Conservation (phyloP, 345 rosid genomes). For the Aquilaria yunnanensis region DNA sequence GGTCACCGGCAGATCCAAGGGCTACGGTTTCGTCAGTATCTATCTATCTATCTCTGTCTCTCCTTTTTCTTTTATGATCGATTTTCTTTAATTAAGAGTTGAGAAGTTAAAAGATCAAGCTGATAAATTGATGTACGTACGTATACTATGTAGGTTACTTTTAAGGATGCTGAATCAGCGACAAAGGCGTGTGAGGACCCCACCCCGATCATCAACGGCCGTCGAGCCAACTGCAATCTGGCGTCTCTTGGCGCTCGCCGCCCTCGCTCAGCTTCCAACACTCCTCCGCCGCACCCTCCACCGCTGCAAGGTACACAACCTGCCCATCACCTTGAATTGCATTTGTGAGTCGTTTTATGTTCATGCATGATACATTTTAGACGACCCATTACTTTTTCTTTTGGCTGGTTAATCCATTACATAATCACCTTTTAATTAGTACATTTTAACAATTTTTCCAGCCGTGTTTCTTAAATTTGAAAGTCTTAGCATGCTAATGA, state of each 20-base stretch:
- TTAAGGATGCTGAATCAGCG: conserved; percentile 87
- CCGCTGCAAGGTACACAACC: conserved; percentile 37
- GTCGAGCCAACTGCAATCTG: conserved; percentile 93
- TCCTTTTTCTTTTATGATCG: not conserved
- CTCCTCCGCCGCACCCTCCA: conserved; percentile 32
- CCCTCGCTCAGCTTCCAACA: conserved; percentile 45
- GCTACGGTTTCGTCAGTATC: conserved; percentile 81
- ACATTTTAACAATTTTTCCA: no score
- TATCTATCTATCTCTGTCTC: not conserved
- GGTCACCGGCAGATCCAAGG: conserved; percentile 93
- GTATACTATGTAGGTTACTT: conserved; percentile 55
- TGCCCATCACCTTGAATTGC: not conserved
- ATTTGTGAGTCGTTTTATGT: conserved; percentile 6
- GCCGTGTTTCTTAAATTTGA: no score
- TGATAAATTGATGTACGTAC: no score
- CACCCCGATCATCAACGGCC: conserved; percentile 79
- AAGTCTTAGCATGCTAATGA: no score
- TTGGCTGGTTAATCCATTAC: no score
- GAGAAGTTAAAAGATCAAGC: no score
- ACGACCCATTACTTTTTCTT: conserved; percentile 1
- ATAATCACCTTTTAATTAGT: conserved; percentile 1
- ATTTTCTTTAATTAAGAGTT: not conserved
- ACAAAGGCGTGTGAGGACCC: conserved; percentile 84
- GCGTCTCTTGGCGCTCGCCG: conserved; percentile 93
- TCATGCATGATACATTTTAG: not conserved